These are phyloP conservation scores for Ilex paraguariensis DNA, from an alignment of 305 asterid genomes.

Conservation along the genomic window DNA sequence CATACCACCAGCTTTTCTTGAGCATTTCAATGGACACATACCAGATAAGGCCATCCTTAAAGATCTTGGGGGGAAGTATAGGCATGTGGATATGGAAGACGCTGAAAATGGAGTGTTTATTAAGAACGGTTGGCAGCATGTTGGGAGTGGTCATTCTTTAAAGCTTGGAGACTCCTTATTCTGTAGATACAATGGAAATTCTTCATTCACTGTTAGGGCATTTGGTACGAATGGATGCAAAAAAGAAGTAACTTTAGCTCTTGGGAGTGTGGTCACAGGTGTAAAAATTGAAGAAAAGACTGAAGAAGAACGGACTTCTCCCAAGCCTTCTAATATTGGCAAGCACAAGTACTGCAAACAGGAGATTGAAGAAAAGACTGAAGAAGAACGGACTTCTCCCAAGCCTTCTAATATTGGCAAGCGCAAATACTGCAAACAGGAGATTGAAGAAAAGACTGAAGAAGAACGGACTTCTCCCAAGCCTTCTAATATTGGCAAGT, in stretches of 20 bases:
- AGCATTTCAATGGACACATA: conserved; percentile 19
- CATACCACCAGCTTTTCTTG: conserved; percentile 26
- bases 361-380: too few relatives aligned
- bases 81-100: conserved; percentile 31
- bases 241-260: conserved; percentile 1
- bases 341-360: too few relatives aligned
- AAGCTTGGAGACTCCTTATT: conserved; percentile 7
- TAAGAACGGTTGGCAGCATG: conserved; percentile 7
- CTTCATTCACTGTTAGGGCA: conserved; percentile 2
- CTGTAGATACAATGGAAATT: background rate
- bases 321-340: too few relatives aligned
- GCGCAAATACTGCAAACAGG: too few relatives aligned
- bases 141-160: conserved; percentile 7
- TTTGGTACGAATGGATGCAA: background rate
- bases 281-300: too few relatives aligned
- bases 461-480: too few relatives aligned
- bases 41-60: conserved; percentile 25
- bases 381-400: too few relatives aligned
- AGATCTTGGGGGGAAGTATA: conserved; percentile 23
- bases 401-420: too few relatives aligned
- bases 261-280: too few relatives aligned
- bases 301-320: too few relatives aligned
- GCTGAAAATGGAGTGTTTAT: background rate
- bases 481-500: too few relatives aligned
- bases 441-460: too few relatives aligned